phyloP scores from a whole-genome alignment of 768 basidiomycete species.

The Naganishia antarctica region DNA sequence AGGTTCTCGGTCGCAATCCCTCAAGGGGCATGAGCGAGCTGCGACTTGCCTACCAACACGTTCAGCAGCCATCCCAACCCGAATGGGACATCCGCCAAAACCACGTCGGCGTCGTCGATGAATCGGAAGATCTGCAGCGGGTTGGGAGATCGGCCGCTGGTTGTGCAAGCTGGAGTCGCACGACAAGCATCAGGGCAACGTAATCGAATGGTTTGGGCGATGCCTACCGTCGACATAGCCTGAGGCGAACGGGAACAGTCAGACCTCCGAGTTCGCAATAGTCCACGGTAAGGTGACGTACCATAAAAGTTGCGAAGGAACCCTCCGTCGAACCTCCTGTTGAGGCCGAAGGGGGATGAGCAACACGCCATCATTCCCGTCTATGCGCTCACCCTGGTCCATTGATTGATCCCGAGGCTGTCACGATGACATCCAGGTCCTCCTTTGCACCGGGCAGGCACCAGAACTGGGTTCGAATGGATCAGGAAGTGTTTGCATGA shows the following conservation, averaged over 20 bases:
- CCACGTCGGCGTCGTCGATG: slow-evolving; percentile 20
- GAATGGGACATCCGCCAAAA: slow-evolving; percentile 18
- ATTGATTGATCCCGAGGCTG: background rate
- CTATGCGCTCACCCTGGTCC: background rate
- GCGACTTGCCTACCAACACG: background rate
- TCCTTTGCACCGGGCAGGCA: background rate
- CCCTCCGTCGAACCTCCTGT: slow-evolving; percentile 12
- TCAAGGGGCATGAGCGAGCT: background rate
- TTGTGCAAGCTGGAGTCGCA: background rate
- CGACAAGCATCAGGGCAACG: background rate
- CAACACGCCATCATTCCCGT: background rate
- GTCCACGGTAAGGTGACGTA: background rate
- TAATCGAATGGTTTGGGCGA: background rate
- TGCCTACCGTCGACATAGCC: slow-evolving; percentile 1
- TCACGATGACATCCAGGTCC: slow-evolving; percentile 12
- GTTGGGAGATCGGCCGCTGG: background rate
- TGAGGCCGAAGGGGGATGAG: background rate
- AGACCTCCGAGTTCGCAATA: background rate
- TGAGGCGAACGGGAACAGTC: background rate
- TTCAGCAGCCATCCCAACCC: slow-evolving; percentile 2
- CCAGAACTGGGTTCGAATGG: slow-evolving; percentile 14
- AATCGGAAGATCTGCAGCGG: slow-evolving; percentile 22
- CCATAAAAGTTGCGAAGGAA: slow-evolving; percentile 26
- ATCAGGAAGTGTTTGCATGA: background rate
- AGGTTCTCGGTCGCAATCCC: too few relatives aligned